Base-by-base conservation (phyloP, 169 alveolate species). In the Fabrea salina region DNA sequence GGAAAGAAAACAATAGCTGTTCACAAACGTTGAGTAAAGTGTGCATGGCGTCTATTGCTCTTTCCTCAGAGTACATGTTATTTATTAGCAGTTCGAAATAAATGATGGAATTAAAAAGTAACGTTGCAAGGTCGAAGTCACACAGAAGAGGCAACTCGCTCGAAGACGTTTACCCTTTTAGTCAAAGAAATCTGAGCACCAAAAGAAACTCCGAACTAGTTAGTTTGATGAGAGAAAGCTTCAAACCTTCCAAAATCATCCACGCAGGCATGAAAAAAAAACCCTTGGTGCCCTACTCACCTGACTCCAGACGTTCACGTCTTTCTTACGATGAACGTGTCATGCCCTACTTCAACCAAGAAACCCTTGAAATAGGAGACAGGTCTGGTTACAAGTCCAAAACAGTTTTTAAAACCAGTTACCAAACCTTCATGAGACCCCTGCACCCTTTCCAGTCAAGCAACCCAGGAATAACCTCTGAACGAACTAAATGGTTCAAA, bases 231-330 rank as follows among this genome's bases (percentile, higher is more conserved):
- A n/a, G n/a, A n/a, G n/a, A n/a, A n/a, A n/a, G n/a, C n/a, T n/a
- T n/a, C n/a, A n/a, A n/a, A n/a, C n/a, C n/a, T n/a, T n/a, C n/a
- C n/a, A n/a, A n/a, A n/a, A n/a, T n/a, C 32, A 61, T 70, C 58
- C 92, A 87, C 57, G 83, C 75, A 19, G 92, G 92, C 5, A 76
- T 80, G 83, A 4, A 22, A 0, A 84, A 74, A 54, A 87, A 87
- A 37, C 90, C 90, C 37, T 64, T 83, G 33, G 85, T 57, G 40
- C 75, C 88, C 1, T 87, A 87, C 74, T n/a, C 70, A 61, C 88
- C 90, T 4, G 78, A 80, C 41, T 76, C 86, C 30, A 33, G 64
- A 30, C 66, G 93, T 66, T 66, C 44, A 44, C 37, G 83, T 61
- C 78, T 89, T 19, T 91, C 91, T n/a, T 37, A 53, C 25, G 89